phyloP scores from a whole-genome alignment of 495 filamentous ascomycete genomes.

The Lindgomyces ingoldianus region DNA sequence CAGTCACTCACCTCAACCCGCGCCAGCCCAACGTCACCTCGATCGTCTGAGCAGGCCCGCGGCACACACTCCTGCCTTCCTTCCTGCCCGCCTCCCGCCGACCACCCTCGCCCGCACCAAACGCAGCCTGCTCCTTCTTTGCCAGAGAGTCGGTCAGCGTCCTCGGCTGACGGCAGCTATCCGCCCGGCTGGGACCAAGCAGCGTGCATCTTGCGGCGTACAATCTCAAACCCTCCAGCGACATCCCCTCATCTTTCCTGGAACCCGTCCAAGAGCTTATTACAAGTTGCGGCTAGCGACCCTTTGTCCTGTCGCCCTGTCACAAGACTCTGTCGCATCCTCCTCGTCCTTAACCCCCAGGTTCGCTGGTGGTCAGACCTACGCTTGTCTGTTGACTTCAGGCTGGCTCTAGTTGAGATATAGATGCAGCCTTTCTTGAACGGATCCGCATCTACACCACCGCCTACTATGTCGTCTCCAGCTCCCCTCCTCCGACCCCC shows the following conservation, averaged over 20 bases:
- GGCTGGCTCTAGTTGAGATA: not conserved
- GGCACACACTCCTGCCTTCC: not conserved
- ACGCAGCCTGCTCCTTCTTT: not conserved
- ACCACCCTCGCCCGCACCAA: not conserved
- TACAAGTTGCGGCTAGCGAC: not conserved
- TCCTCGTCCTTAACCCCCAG: conserved; percentile 10
- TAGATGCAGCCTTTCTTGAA: conserved; percentile 23
- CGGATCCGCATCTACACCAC: conserved; percentile 2
- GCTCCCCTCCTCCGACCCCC: conserved; percentile 81
- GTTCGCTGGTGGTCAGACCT: not conserved
- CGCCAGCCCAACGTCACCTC: conserved; percentile 10
- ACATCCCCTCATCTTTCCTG: conserved; percentile 12
- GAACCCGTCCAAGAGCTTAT: conserved; percentile 3
- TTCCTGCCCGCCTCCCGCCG: not conserved
- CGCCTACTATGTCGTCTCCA: conserved; percentile 70
- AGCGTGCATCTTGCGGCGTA: conserved; percentile 6
- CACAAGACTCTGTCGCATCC: conserved; percentile 12
- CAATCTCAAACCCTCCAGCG: conserved; percentile 20
- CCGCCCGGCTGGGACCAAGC: conserved; percentile 29
- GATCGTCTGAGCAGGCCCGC: conserved; percentile 11
- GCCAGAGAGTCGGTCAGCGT: conserved; percentile 30
- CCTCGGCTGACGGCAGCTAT: conserved; percentile 30
- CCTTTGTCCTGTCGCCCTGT: conserved; percentile 9
- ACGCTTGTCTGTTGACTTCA: not conserved
- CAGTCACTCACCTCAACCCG: not conserved